phyloP scores from a whole-genome alignment of 768 basidiomycete species.

The Kwoniella pini region DNA sequence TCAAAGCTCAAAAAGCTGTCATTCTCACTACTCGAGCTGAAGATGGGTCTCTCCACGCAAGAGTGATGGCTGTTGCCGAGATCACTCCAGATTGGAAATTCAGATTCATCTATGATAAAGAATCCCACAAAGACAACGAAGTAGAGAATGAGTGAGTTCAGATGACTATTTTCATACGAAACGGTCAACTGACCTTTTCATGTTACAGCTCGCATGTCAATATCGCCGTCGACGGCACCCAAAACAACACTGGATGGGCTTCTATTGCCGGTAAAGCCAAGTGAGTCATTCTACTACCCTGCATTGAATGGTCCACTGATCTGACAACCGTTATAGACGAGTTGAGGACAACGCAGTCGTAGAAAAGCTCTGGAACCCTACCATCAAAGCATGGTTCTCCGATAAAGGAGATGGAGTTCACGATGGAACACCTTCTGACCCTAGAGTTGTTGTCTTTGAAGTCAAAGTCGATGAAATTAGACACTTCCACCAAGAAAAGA shows the following conservation, averaged over 20 bases:
- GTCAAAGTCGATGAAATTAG: slow-evolving; percentile 70
- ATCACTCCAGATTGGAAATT: slow-evolving; percentile 57
- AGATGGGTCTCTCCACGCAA: slow-evolving; percentile 71
- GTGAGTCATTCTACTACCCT: slow-evolving; percentile 56
- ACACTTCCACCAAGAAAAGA: slow-evolving; percentile 73
- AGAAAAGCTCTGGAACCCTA: slow-evolving; percentile 46
- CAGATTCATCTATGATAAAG: slow-evolving; percentile 50
- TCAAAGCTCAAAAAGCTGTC: slow-evolving; percentile 66
- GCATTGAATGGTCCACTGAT: too few species aligned
- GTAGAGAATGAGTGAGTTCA: slow-evolving; percentile 49
- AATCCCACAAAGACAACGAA: slow-evolving; percentile 46
- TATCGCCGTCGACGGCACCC: slow-evolving; percentile 66
- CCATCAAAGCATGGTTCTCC: slow-evolving; percentile 71
- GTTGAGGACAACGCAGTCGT: slow-evolving; percentile 54
- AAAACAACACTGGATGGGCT: slow-evolving; percentile 74
- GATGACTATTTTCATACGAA: too few species aligned
- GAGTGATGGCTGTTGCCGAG: slow-evolving; percentile 73
- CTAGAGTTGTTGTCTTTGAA: slow-evolving; percentile 75
- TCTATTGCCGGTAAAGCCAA: slow-evolving; percentile 74
- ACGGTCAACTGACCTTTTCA: slow-evolving; percentile 1
- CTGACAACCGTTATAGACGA: slow-evolving; percentile 58
- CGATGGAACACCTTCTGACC: slow-evolving; percentile 75
- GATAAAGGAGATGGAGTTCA: slow-evolving; percentile 82
- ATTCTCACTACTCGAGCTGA: slow-evolving; percentile 75
- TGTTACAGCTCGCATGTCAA: slow-evolving; percentile 68